phyloP scores from a whole-genome alignment of 169 alveolate species.

The Miamiensis avidus region DNA sequence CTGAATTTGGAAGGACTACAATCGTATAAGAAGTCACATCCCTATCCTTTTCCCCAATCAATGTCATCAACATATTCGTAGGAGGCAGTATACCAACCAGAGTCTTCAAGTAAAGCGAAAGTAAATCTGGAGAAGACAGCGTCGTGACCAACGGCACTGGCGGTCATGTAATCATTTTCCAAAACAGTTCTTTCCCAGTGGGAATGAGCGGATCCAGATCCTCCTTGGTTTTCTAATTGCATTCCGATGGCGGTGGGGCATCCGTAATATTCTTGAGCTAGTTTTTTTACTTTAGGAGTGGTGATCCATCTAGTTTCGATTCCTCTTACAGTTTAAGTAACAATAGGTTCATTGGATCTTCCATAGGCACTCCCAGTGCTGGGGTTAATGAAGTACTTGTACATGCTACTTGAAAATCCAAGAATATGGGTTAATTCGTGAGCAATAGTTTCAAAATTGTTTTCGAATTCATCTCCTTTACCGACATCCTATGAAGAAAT shows the following conservation, averaged over 20 bases:
- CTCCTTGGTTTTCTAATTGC: slow-evolving; percentile 54
- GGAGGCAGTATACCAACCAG: slow-evolving; percentile 48
- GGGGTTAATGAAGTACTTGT: slow-evolving; percentile 13
- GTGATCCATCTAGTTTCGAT: background rate
- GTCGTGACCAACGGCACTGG: slow-evolving; percentile 5
- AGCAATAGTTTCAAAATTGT: slow-evolving; percentile 1
- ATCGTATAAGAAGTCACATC: slow-evolving; percentile 30
- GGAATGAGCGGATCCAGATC: slow-evolving; percentile 53
- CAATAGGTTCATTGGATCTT: too few relatives aligned
- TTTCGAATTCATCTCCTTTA: background rate
- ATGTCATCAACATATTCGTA: slow-evolving; percentile 10
- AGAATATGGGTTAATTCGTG: slow-evolving; percentile 12
- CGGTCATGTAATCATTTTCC: slow-evolving; percentile 63
- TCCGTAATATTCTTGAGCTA: slow-evolving; percentile 43
- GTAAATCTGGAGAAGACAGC: slow-evolving; percentile 35
- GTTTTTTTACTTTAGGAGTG: slow-evolving; percentile 40
- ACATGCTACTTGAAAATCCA: slow-evolving; percentile 9
- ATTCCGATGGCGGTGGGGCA: slow-evolving; percentile 51
- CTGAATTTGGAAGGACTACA: background rate
- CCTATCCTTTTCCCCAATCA: slow-evolving; percentile 29
- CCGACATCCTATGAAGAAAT: too few relatives aligned
- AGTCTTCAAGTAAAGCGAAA: slow-evolving; percentile 49
- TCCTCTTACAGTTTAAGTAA: background rate
- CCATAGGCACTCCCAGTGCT: slow-evolving; percentile 17
- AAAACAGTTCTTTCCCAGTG: slow-evolving; percentile 58